Percentiles rank a stretch among this genome's conserved stretches.
Conservation (phyloP, 371 early-diverging fungal genomes). For the Syncephalastrum monosporum region DNA sequence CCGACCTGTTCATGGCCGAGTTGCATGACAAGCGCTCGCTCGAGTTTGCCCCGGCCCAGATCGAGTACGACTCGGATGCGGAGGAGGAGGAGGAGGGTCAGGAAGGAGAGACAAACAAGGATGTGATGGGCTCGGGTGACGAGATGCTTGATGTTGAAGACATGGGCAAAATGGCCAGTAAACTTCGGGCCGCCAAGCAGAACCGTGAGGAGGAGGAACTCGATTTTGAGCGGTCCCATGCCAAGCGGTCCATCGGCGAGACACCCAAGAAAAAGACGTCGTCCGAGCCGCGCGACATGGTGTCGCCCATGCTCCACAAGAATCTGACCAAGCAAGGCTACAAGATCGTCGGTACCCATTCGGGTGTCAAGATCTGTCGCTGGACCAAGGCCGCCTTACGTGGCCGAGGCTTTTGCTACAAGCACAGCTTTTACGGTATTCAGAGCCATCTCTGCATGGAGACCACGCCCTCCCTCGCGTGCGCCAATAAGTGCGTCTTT, state of each 20-base stretch:
- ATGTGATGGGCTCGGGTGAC: slow-evolving; percentile 42
- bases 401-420: slow-evolving; percentile 82
- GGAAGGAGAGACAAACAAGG: slow-evolving; percentile 34
- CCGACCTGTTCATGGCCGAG: slow-evolving; percentile 44
- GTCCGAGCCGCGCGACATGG: slow-evolving; percentile 68
- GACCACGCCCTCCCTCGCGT: slow-evolving; percentile 73
- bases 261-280: slow-evolving; percentile 23
- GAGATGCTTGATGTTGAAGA: slow-evolving; percentile 80
- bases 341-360: slow-evolving; percentile 77
- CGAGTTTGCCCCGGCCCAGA: slow-evolving; percentile 44
- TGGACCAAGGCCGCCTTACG: slow-evolving; percentile 81
- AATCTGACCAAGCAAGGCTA: slow-evolving; percentile 80
- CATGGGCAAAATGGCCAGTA: slow-evolving; percentile 66
- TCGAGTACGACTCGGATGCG: slow-evolving; percentile 56
- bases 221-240: slow-evolving; percentile 46
- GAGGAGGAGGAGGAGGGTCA: slow-evolving; percentile 55
- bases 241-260: slow-evolving; percentile 35
- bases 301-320: slow-evolving; percentile 72
- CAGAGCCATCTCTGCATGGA: slow-evolving; percentile 72
- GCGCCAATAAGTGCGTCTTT: slow-evolving; percentile 83
- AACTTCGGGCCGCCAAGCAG: slow-evolving; percentile 56
- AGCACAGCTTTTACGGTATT: slow-evolving; percentile 73
- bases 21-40: slow-evolving; percentile 43
- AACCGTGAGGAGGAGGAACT: slow-evolving; percentile 60
- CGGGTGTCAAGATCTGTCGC: slow-evolving; percentile 81